Evolutionary conservation across 169 alveolate genomes (phyloP).

Genomic region (Cryptosporidium canis): DNA sequence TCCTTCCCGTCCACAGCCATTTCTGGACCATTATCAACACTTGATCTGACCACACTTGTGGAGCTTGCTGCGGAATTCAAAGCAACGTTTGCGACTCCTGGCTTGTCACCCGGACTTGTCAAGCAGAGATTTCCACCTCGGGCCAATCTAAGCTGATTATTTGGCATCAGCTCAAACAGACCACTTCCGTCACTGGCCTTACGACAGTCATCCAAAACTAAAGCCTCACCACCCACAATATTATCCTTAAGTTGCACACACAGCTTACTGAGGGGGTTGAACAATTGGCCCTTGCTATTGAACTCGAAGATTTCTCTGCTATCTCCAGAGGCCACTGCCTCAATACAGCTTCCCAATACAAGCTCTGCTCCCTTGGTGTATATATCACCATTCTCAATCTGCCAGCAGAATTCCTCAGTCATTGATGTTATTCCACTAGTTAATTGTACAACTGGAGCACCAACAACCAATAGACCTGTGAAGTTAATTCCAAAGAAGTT

Average conservation of each 20-base stretch:
- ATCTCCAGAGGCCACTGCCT: slow-evolving; percentile 73
- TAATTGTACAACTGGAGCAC: slow-evolving; percentile 67
- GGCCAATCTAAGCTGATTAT: slow-evolving; percentile 49
- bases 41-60: slow-evolving; percentile 17
- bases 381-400: slow-evolving; percentile 59
- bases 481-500: slow-evolving; percentile 63
- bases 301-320: slow-evolving; percentile 71
- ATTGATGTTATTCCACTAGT: slow-evolving; percentile 72
- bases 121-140: slow-evolving; percentile 68
- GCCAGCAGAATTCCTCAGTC: slow-evolving; percentile 71
- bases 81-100: slow-evolving; percentile 67
- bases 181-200: slow-evolving; percentile 57
- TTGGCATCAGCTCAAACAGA: slow-evolving; percentile 58
- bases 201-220: slow-evolving; percentile 61
- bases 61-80: slow-evolving; percentile 68
- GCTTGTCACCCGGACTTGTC: slow-evolving; percentile 67
- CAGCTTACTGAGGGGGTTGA: slow-evolving; percentile 66
- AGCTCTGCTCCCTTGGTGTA: slow-evolving; percentile 64
- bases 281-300: slow-evolving; percentile 63
- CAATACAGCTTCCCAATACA: slow-evolving; percentile 65
- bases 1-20: slow-evolving; percentile 72
- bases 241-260: slow-evolving; percentile 53
- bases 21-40: slow-evolving; percentile 43
- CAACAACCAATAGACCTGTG: slow-evolving; percentile 55
- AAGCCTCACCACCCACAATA: slow-evolving; percentile 2